Base-by-base conservation (phyloP, 1,284 basidiomycete genomes). In the Albatrellus sp. region DNA sequence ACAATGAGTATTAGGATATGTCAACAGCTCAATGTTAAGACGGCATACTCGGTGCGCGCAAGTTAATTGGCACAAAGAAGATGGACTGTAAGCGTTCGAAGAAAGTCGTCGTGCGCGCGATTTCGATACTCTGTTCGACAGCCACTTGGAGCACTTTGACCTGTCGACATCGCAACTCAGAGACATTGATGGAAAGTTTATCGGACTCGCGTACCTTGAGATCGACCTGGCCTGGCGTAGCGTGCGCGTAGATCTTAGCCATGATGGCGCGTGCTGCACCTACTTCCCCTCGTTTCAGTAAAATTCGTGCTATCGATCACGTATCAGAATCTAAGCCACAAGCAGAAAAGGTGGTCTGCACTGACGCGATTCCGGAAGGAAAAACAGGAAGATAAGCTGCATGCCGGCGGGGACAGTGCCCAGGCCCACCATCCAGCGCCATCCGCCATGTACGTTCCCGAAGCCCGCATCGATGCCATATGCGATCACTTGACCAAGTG, bases 361-460 rank as follows among this genome's bases (percentile, higher is more conserved):
- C 75, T 54, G 49, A 80, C 83, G 87, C 47, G 80, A 83, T 60
- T 90, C 86, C 1, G 87, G 86, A 2, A 90, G 66, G 57, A 82
- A 77, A 43, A 72, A 63, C 42, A 90, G 59, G 44, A 78, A 61
- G 5, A 69, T 44, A 34, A 80, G 66, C 55, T 90, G 86, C 1
- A 87, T 48, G 1, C 65, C 72, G 0, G 83, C 79, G 1, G 85
- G 84, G 0, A 83, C 64, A 1, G 73, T 72, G 13, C 82, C 81
- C 1, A 88, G 63, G 1, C 83, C 85, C 19, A 89, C 82, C 83
- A 90, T 88, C 77, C 77, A 90, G 43, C 87, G 65, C 87, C 87
- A 90, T 0, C 87, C 87, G 10, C 72, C 66, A 28, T 61, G 55
- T 19, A 76, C 63, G 45, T 76, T 69, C 44, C 72, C 74, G 52